Base-by-base conservation (phyloP, 2,329 filamentous ascomycete genomes). In the Trichoderma afroharzianum region DNA sequence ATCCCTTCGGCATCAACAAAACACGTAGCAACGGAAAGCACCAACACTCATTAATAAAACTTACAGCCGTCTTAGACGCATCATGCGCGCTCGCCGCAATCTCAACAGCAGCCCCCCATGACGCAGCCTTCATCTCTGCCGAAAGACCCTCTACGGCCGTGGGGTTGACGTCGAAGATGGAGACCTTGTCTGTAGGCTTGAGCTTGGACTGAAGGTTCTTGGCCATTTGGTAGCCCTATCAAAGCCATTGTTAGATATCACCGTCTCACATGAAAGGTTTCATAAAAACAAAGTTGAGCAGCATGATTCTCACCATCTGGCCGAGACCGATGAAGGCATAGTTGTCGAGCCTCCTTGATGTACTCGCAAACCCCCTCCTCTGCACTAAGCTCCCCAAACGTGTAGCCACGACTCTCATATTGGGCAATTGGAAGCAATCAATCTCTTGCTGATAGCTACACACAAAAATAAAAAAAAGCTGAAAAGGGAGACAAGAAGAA, bases 311-410 rank as follows among this genome's bases (percentile, higher is more conserved):
- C 80, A 89, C 87, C 88, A 90, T 90, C 74, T 89, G 88, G 6
- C 88, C 88, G 15, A 90, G 79, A 15, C 88, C 88, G 70, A 90
- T 84, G 76, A 90, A 90, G 76, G 84, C 88, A 80, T 89, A 90
- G 58, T 80, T 85, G 58, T 88, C 86, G 68, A 85, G 76, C 71
- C 85, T 80, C 32, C 81, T 77, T 12, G 84, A 70, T 63, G 87
- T 84, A 11, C 81, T 82, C 24, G 86, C 85, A 76, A 90, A 89
- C n/a, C 80, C 80, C 68, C 87, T 83, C 72, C 81, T 81, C 74
- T 83, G 83, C 71, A 78, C 76, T 50, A 79, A 73, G 71, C 77
- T 75, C 43, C 75, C 76, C 21, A 80, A 72, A 12, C 76, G 78
- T 47, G 71, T 33, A n/a, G 53, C 70, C 30, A 43, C 69, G 68